Conservation (phyloP, 2,329 filamentous ascomycete species). For the Alternaria arbusti region DNA sequence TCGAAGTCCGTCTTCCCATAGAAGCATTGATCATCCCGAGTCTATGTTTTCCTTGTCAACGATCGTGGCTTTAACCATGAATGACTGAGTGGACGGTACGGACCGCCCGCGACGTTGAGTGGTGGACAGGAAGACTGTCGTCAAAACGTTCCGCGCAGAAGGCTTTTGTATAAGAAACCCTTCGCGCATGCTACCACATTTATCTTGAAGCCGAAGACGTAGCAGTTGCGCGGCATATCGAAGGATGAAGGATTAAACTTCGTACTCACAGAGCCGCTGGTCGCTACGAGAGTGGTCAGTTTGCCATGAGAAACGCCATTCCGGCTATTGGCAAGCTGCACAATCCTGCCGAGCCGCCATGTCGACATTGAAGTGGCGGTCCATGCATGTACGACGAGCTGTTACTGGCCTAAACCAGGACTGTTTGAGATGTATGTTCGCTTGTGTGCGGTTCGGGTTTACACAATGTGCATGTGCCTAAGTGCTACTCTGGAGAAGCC, state of each 20-base stretch:
- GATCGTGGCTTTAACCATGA: neutral
- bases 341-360: constrained; percentile 4
- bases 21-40: neutral
- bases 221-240: neutral
- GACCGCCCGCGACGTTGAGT: neutral
- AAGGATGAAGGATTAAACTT: constrained; percentile 1
- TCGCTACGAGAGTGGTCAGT: constrained; percentile 2
- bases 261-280: neutral
- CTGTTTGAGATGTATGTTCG: neutral
- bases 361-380: constrained; percentile 15
- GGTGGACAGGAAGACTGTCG: neutral
- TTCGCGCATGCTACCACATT: neutral
- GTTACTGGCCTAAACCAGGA: constrained; percentile 5
- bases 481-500: neutral
- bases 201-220: neutral
- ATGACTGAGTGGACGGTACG: neutral
- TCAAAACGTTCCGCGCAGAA: neutral
- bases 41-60: neutral
- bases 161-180: neutral
- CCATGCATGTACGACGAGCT: constrained; percentile 13
- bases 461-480: constrained; percentile 6
- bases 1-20: neutral
- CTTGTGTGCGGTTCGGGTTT: neutral
- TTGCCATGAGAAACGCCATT: constrained; percentile 2
- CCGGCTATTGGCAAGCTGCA: constrained; percentile 7